Base-by-base conservation (phyloP, 2,329 filamentous ascomycete species). In the Ascochyta fabae region DNA sequence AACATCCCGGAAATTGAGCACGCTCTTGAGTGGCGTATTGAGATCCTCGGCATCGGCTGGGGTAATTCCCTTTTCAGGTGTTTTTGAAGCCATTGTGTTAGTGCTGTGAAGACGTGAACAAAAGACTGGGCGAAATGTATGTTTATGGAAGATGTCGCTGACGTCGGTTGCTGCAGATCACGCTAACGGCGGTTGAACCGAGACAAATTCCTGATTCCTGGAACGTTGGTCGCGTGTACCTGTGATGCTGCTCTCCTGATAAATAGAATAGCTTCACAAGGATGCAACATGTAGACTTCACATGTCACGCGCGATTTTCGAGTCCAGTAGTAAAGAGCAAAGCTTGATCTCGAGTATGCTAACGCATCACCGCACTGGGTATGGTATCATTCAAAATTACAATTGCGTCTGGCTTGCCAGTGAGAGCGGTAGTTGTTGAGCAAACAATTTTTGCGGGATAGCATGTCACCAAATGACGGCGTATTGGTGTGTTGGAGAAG, bases 1-100 rank as follows among this genome's bases (percentile, higher is more conserved):
- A 27, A 71, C 73, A 67, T 77, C 74, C 44, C 74, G 68, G 58
- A 76, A 77, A 52, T 77, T 77, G 15, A 69, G 58, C 22, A 77
- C 64, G 26, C 59, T 74, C 47, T 69, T 60, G 19, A 75, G 52
- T 5, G 69, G 66, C 15, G 63, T 58, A 23, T 53, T 52, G 10
- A 59, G 39, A 22, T 53, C 48, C 23, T 53, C 16, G 52, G 59
- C 62, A 42, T 55, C 45, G 9, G 23, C 23, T 9, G 43, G 7
- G 12, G 22, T n/a, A 12, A 35, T 23, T 6, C 33, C 31, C 8
- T 54, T 44, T 27, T 31, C 33, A 22, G 47, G 42, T 16, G 24
- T 22, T 43, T 51, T 56, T 5, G 43, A 38, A 43, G 29, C 38
- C 53, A 56, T 56, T 22, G 13, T 33, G 45, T 40, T 22, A 29